phyloP scores from a whole-genome alignment of 2,329 filamentous ascomycete genomes.

The Alternaria arborescens region DNA sequence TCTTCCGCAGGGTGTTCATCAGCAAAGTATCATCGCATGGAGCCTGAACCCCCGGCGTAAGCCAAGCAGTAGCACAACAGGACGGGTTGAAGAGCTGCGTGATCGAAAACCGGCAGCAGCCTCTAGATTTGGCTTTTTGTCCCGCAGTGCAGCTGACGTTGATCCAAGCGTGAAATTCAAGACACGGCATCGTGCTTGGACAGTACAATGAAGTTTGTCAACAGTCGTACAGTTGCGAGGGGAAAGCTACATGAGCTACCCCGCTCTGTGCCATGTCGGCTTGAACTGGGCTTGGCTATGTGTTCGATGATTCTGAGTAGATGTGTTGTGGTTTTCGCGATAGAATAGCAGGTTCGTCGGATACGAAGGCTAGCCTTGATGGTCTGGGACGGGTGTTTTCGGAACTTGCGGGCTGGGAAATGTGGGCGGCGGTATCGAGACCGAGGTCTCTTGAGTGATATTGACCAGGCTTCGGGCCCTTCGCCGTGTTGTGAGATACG shows the following conservation, averaged over 20 bases:
- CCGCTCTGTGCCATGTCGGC: slow-evolving; percentile 13
- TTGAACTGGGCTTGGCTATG: slow-evolving; percentile 4
- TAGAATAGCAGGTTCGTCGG: background rate
- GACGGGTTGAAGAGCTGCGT: slow-evolving; percentile 8
- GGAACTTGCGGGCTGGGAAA: slow-evolving; percentile 3
- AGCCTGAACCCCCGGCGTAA: slow-evolving; percentile 4
- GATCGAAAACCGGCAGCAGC: slow-evolving; percentile 8
- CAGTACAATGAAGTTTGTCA: slow-evolving; percentile 13
- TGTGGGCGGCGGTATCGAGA: background rate
- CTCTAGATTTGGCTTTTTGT: slow-evolving; percentile 4
- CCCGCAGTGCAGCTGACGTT: slow-evolving; percentile 21
- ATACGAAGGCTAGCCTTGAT: background rate
- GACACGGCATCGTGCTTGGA: slow-evolving; percentile 13
- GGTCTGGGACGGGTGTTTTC: background rate
- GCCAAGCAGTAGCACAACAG: slow-evolving; percentile 7
- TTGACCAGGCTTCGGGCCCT: slow-evolving; percentile 16
- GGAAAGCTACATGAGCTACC: slow-evolving; percentile 11
- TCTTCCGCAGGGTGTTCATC: background rate
- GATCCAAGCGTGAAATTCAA: slow-evolving; percentile 15
- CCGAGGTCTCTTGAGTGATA: slow-evolving; percentile 6
- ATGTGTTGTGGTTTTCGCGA: background rate
- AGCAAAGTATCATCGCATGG: background rate
- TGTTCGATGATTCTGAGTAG: background rate
- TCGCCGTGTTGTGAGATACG: slow-evolving; percentile 17
- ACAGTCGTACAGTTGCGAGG: slow-evolving; percentile 17